These are phyloP conservation scores for Cryphonectria japonica DNA, from an alignment of 2,329 filamentous ascomycete species.

Conservation along the genomic window DNA sequence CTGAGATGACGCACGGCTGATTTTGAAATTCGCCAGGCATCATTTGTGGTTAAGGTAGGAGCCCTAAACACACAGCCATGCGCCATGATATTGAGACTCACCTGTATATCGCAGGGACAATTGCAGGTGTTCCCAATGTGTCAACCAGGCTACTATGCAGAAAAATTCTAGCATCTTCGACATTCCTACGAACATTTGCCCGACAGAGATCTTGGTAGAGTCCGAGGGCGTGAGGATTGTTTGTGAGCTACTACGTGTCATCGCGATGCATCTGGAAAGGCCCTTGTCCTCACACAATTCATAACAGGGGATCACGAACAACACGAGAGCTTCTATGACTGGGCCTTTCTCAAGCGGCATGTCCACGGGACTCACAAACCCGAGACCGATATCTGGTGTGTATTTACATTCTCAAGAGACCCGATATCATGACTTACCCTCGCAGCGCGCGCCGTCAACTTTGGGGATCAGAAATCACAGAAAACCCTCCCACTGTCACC, in stretches of 20 bases:
- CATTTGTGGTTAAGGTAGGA: constrained; percentile 28
- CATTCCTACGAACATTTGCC: constrained; percentile 51
- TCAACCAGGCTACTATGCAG: constrained; percentile 73
- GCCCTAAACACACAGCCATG: not conserved
- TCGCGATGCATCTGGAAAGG: constrained; percentile 1
- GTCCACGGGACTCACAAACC: constrained; percentile 30
- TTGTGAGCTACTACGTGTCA: constrained; percentile 46
- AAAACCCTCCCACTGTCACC: constrained; percentile 59
- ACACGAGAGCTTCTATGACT: constrained; percentile 70
- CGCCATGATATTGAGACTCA: not conserved
- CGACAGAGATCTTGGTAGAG: constrained; percentile 38
- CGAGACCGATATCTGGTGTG: constrained; percentile 40
- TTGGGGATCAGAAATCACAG: constrained; percentile 42
- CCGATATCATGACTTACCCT: not conserved
- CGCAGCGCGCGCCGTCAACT: constrained; percentile 14
- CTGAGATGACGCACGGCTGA: constrained; percentile 6
- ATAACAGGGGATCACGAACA: constrained; percentile 65
- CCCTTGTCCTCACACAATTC: constrained; percentile 28
- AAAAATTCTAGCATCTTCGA: constrained; percentile 69
- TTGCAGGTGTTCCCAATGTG: constrained; percentile 69
- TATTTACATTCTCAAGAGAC: constrained; percentile 29
- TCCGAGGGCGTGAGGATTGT: constrained; percentile 48
- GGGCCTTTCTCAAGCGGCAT: constrained; percentile 62
- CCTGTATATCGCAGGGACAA: constrained; percentile 61
- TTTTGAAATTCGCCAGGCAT: constrained; percentile 2